A percentile compares a stretch with the other conserved stretches of the same genome.
These are phyloP conservation scores for Chaetomium globosum DNA, from an alignment of 2,329 filamentous ascomycete species.

Conservation along the genomic window DNA sequence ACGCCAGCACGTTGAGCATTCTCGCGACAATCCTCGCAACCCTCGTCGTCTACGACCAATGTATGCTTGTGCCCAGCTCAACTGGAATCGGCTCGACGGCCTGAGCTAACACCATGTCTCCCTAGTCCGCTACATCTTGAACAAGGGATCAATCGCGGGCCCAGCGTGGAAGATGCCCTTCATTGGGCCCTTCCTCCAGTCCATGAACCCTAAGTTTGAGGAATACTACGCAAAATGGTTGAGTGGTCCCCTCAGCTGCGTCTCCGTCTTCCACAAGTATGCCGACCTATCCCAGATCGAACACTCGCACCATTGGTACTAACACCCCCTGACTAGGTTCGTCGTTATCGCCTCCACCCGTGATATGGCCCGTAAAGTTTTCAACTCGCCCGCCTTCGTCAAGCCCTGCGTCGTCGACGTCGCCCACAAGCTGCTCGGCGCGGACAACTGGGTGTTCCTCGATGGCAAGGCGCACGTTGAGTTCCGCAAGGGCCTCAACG, in stretches of 20 bases:
- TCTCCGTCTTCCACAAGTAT: constrained; percentile 99
- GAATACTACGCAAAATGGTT: constrained; percentile 92
- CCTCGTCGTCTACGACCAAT: constrained; percentile 83
- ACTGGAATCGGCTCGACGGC: not conserved
- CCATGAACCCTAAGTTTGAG: constrained; percentile 86
- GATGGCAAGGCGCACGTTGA: constrained; percentile 94
- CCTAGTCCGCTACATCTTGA: constrained; percentile 71
- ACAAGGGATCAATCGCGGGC: constrained; percentile 75
- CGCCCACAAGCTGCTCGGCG: constrained; percentile 88
- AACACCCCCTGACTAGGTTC: constrained; percentile 62
- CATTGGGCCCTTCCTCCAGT: constrained; percentile 94
- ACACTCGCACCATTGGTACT: not conserved
- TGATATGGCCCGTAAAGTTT: constrained; percentile 93
- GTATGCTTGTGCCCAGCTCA: constrained; percentile 58
- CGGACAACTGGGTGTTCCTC: constrained; percentile 95
- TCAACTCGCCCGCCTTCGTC: constrained; percentile 89
- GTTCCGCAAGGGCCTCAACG: constrained; percentile 95
- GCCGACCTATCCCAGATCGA: constrained; percentile 37
- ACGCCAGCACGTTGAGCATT: constrained; percentile 63
- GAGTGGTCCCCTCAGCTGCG: constrained; percentile 89
- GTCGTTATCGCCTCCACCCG: constrained; percentile 94
- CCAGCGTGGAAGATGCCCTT: constrained; percentile 78
- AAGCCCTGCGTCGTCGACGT: constrained; percentile 96
- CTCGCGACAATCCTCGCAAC: constrained; percentile 70
- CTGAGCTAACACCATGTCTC: constrained; percentile 25